A percentile compares a stretch with the other conserved stretches of the same genome.
These are phyloP conservation scores for Stenogyne calaminthoides DNA, from an alignment of 305 asterid species.

Conservation along the genomic window DNA sequence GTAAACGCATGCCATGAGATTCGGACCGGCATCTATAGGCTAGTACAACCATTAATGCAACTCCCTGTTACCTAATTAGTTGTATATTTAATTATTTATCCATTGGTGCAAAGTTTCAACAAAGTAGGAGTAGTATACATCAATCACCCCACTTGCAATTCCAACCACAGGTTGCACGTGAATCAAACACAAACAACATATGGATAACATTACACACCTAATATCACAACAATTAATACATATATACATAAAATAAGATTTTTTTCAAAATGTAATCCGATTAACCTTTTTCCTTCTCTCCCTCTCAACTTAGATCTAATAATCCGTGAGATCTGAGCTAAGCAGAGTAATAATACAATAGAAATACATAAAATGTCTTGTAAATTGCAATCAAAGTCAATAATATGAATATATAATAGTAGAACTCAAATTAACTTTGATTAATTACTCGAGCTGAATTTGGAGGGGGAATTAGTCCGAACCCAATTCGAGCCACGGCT, in stretches of 20 bases:
- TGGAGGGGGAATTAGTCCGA: conserved; percentile 36
- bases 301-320: background rate
- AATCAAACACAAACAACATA: background rate
- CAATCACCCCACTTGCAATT: background rate
- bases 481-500: conserved; percentile 61
- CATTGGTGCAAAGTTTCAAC: background rate
- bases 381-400: conserved; percentile 12
- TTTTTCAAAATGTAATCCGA: background rate
- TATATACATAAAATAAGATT: background rate
- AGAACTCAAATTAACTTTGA: background rate
- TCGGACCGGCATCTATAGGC: no score
- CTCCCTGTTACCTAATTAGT: no score
- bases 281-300: background rate
- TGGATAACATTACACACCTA: background rate
- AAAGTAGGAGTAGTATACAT: background rate
- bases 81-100: no score
- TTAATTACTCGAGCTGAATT: conserved; percentile 24
- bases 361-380: background rate
- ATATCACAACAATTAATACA: background rate
- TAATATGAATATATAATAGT: background rate
- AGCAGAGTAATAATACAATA: background rate
- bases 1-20: no score
- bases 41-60: no score
- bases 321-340: conserved; percentile 23
- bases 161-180: background rate